Evolutionary conservation across 495 filamentous ascomycete species (phyloP), one percentile per base, ranked within the genome.

Genomic region (Trichoderma gamsii): DNA sequence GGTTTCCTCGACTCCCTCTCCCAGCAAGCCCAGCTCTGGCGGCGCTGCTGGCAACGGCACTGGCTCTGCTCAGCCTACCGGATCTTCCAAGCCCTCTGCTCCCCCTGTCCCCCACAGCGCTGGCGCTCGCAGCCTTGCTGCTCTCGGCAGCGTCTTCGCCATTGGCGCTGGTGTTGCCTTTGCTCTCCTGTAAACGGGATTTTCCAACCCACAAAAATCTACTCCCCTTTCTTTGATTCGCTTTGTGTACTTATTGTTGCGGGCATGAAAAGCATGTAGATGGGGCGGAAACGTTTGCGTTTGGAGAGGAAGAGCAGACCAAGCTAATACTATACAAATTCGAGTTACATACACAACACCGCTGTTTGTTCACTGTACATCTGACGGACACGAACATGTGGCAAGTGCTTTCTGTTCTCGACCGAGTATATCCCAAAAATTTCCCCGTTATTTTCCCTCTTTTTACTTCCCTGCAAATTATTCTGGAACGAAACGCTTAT

Each of bases 161-260:
- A 49, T 73, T 11, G 75, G 69, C 25, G 74, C 69, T 27, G 74
- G 75, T 44, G 68, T 74, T 59, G 46, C 73, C 65, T n/a, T 76
- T 41, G 73, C 69, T 64, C 65, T 68, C n/a, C 71, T 78, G 68
- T 78, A 75, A 77, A 29, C 41, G 65, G 41, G 38, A 44, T 25
- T 6, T 6, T 15, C 32, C 18, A 52, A 32, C 23, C 23, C 56
- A 61, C 49, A 23, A 66, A 66, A 38, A 38, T 38, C 35, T 38
- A 16, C 64, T 16, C 38, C 38, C 38, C 18, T 65, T 66, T 29
- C 29, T 29, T 44, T 27, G 65, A 5, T 66, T 32, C 49, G 29
- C 41, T 46, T 41, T 11, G 12, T 61, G 56, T 61, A 61, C 56
- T 61, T 61, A 61, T 61, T 56, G 51, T 56, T 32, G 56, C 27